A percentile compares a stretch with the other conserved stretches of the same genome.
These are phyloP conservation scores for Spongospora subterranea DNA, from an alignment of 208 protist genomes.

Conservation along the genomic window DNA sequence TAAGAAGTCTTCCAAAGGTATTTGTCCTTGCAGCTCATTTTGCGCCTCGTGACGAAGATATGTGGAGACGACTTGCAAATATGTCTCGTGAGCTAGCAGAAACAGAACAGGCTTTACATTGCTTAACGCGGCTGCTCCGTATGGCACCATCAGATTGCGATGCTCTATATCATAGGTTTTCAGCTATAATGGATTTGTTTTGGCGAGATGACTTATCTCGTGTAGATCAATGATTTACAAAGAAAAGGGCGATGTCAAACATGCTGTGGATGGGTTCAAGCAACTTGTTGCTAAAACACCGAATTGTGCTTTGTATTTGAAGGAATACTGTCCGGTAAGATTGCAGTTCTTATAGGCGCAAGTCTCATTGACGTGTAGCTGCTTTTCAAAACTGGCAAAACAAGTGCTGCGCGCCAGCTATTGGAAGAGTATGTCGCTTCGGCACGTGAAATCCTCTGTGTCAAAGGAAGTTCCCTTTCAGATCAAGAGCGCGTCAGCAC, in stretches of 20 bases:
- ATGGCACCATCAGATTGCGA: neutral
- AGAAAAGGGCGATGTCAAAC: neutral
- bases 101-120: slow-evolving; percentile 41
- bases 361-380: neutral
- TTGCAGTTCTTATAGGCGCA: neutral
- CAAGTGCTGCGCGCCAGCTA: neutral
- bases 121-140: neutral
- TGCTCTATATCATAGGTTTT: slow-evolving; percentile 17
- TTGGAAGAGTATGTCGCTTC: slow-evolving; percentile 25
- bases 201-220: neutral
- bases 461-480: neutral
- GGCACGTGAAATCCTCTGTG: neutral
- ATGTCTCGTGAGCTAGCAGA: neutral
- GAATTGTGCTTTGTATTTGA: neutral
- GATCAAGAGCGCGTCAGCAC: neutral
- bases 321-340: neutral
- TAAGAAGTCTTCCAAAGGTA: neutral
- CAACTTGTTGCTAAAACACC: neutral
- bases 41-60: neutral
- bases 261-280: neutral
- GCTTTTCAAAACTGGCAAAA: neutral
- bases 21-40: slow-evolving; percentile 46
- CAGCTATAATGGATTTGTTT: neutral
- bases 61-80: slow-evolving; percentile 2
- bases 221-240: slow-evolving; percentile 14